Evolutionary conservation across 345 rosid species (phyloP), one percentile per base, ranked within the genome.

Genomic region (Eucalyptus sideroxylon): DNA sequence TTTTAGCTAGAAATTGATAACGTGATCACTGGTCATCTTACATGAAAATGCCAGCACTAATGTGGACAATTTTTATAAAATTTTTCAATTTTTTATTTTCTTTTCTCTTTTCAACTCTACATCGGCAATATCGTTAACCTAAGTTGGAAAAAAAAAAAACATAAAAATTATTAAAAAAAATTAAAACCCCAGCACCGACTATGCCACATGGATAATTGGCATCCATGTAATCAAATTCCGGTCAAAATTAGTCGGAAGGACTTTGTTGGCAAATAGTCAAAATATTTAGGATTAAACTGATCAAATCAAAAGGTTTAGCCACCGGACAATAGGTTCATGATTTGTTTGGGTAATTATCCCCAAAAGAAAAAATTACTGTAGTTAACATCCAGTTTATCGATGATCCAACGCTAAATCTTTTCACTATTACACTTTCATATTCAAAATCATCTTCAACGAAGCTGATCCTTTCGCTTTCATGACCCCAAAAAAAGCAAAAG

Each of bases 181-280:
- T 19, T 19, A 19, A 53, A 53, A 53, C 2, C 2, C 24, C 0
- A 21, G 9, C 5, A 53, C 0, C 1, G 1, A 5, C 0, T 11
- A 0, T 26, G 7, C 7, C n/a, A 26, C 4, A 5, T 60, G 5
- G 67, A 60, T 60, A 24, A 27, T 12, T 11, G n/a, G 16, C 3
- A 0, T 26, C 4, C 67, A 26, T 26, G n/a, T 11, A 24, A 62
- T 62, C 8, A 2, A 27, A 27, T 30, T 62, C 2, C 0, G 2
- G 16, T 1, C 69, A 62, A 62, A 62, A 62, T 60, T 60, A 14
- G 31, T 6, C 1, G 16, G 31, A 26, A 11, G 3, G 34, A 62
- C 31, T 30, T 62, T 6, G 2, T 30, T 62, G 16, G 8, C 16
- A 14, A 62, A 30, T 62, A 6, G 17, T 30, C 5, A 30, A 62